phyloP scores from a whole-genome alignment of 306 rosid genomes.

The Inga laurina region DNA sequence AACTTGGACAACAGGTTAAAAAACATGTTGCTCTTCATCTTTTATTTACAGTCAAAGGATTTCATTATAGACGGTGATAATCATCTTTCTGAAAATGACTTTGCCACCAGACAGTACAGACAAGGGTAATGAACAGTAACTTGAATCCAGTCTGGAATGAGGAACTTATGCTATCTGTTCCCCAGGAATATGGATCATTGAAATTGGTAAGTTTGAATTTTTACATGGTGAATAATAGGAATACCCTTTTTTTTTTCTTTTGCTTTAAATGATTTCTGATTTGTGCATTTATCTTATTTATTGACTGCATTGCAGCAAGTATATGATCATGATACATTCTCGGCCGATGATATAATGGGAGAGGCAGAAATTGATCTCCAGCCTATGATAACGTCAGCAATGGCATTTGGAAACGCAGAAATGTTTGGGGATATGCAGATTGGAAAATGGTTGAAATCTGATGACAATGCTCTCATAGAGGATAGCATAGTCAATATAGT shows the following conservation, averaged over 20 bases:
- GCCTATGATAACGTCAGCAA: constrained; percentile 89
- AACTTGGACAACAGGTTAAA: constrained; percentile 82
- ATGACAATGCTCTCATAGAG: constrained; percentile 75
- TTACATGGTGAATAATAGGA: background rate
- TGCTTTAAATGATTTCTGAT: background rate
- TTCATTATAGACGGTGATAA: constrained; percentile 24
- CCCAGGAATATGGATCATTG: constrained; percentile 68
- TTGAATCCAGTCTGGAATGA: constrained; percentile 99
- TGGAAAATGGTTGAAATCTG: constrained; percentile 93
- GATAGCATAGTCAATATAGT: constrained; percentile 81
- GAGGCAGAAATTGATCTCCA: constrained; percentile 97
- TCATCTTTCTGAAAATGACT: constrained; percentile 35
- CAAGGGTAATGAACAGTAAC: constrained; percentile 66
- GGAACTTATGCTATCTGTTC: constrained; percentile 96
- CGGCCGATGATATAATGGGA: constrained; percentile 98
- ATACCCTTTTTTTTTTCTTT: background rate
- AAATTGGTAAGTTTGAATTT: constrained; percentile 69
- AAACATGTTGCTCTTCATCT: constrained; percentile 23
- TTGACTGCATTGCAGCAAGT: constrained; percentile 65
- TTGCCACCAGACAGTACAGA: constrained; percentile 66
- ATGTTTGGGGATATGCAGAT: constrained; percentile 94
- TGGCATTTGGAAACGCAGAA: constrained; percentile 93
- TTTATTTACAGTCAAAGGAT: constrained; percentile 17
- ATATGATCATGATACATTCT: constrained; percentile 84
- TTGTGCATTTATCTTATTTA: constrained; percentile 7